Evolutionary conservation across 2,329 filamentous ascomycete species (phyloP).

Genomic region (Pestalotiopsis sp.): DNA sequence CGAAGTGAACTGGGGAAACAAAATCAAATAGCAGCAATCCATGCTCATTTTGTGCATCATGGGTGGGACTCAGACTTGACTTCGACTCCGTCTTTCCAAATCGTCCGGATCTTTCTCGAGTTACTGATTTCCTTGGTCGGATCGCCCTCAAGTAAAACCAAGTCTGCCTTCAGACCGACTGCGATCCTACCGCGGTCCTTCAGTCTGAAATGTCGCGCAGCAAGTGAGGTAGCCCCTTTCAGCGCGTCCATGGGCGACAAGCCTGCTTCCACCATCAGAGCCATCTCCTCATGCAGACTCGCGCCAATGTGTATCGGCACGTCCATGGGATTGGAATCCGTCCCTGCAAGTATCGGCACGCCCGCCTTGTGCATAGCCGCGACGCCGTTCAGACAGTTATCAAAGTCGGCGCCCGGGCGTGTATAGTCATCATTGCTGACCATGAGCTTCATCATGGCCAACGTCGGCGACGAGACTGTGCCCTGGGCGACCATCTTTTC

Average conservation of each 20-base stretch:
- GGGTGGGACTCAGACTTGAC: too few relatives aligned
- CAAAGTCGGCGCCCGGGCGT: constrained; percentile 23
- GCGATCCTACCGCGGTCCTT: constrained; percentile 27
- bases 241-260: constrained; percentile 27
- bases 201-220: constrained; percentile 24
- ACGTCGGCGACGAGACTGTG: constrained; percentile 29
- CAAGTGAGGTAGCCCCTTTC: constrained; percentile 25
- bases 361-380: constrained; percentile 27
- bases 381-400: constrained; percentile 26
- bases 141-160: constrained; percentile 30
- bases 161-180: constrained; percentile 28
- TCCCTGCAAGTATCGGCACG: constrained; percentile 33
- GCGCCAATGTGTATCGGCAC: constrained; percentile 24
- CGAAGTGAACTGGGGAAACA: too few relatives aligned
- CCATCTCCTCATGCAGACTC: constrained; percentile 29
- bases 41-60: too few relatives aligned
- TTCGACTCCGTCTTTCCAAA: constrained; percentile 30
- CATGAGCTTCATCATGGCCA: constrained; percentile 26
- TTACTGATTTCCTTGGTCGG: constrained; percentile 29
- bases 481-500: constrained; percentile 20
- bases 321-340: constrained; percentile 25
- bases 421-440: constrained; percentile 21
- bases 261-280: constrained; percentile 25
- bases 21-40: too few relatives aligned
- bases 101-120: constrained; percentile 24